Percentiles rank a stretch among this genome's conserved stretches.
These are phyloP conservation scores for Rubia occidens DNA, from an alignment of 305 asterid genomes.

Conservation along the genomic window DNA sequence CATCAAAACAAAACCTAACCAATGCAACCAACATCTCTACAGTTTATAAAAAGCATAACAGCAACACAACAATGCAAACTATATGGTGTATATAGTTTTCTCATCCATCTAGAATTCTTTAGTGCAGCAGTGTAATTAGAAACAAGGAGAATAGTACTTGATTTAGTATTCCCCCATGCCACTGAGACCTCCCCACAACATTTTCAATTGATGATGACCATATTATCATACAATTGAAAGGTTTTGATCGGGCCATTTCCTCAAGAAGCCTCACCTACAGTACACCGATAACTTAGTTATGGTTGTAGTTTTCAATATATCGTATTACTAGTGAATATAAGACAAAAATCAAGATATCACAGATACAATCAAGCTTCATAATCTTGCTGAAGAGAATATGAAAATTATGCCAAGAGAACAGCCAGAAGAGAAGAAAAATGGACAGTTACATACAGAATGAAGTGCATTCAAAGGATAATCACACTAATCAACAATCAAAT, in stretches of 20 bases:
- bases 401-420: background rate
- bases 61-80: too few species aligned
- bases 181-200: constrained; percentile 33
- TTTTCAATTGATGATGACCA: constrained; percentile 37
- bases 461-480: background rate
- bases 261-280: constrained; percentile 48
- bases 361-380: background rate
- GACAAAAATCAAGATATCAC: background rate
- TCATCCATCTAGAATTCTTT: too few species aligned
- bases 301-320: background rate
- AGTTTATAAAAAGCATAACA: too few species aligned
- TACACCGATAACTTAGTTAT: constrained; percentile 15
- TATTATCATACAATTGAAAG: constrained; percentile 32
- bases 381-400: background rate
- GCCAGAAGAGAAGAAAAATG: background rate
- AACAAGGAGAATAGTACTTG: constrained; percentile 42
- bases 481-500: background rate
- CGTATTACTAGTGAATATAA: too few species aligned
- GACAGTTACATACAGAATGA: background rate
- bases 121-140: constrained; percentile 18
- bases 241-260: constrained; percentile 17
- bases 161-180: constrained; percentile 40
- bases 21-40: too few species aligned
- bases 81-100: too few species aligned
- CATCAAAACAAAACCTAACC: too few species aligned